Evolutionary conservation across 2,329 filamentous ascomycete species (phyloP), one percentile per base, ranked within the genome.

Genomic region (Pseudogymnoascus sp.): DNA sequence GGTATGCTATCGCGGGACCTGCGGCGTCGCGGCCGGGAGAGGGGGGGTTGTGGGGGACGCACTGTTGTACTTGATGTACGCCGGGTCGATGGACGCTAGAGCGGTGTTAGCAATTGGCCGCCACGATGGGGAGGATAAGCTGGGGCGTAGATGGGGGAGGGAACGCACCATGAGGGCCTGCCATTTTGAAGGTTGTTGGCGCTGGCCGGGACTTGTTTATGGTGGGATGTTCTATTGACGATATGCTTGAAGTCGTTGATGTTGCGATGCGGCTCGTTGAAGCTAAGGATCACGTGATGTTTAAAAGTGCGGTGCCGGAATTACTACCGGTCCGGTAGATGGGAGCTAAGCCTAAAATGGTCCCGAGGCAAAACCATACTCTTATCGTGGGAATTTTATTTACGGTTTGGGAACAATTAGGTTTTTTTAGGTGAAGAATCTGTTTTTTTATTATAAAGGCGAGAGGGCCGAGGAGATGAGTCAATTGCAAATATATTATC

Each of bases 61-160:
- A 83, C 81, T 76, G 69, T 79, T 78, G 77, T 80, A 82, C 78
- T 78, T 77, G 71, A 77, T 74, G 72, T 82, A 72, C 68, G 82
- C 82, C 69, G 83, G 82, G 74, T 83, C 80, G 73, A 78, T 74
- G 69, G 39, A 19, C 7, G 61, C 61, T 62, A 36, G 25, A n/a
- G 16, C 7, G 1, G 42, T 38, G 45, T 62, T 60, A 62, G 61
- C 61, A 39, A 60, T 62, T 61, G 42, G 41, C 16, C 52, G 12
- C 9, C 25, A 5, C 5, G 12, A 33, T 12, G 9, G 25, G 28
- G 45, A 3, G 28, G 5, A 19, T 8, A 2, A 55, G 25, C 45
- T 12, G n/a, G 8, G 9, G 5, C 4, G 25, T 1, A 2, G 4
- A n/a, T 5, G 4, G 45, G 25, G n/a, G n/a, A 4, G 12, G 45